Conservation (phyloP, 352 stramenopile genomes). For the Sclerospora graminicola region DNA sequence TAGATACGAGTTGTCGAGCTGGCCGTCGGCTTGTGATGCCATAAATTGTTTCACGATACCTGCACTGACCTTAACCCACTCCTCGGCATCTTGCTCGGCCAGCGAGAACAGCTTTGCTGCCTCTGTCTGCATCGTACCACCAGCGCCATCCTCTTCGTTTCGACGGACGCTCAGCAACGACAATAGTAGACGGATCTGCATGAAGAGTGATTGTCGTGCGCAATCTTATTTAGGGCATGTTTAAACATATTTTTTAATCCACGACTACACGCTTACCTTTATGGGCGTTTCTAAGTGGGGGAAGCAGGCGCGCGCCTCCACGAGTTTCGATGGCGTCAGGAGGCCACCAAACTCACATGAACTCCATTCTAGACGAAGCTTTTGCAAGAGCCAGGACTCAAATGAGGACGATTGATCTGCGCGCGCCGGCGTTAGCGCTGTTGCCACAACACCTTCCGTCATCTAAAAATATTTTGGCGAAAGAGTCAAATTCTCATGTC, state of each 20-base stretch:
- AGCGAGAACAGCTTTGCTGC: slow-evolving; percentile 39
- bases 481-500: too few relatives aligned
- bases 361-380: slow-evolving; percentile 68
- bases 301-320: slow-evolving; percentile 49
- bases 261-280: slow-evolving; percentile 30
- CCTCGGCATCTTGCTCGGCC: slow-evolving; percentile 49
- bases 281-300: slow-evolving; percentile 48
- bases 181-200: slow-evolving; percentile 46
- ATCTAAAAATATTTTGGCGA: too few relatives aligned
- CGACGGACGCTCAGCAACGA: slow-evolving; percentile 50
- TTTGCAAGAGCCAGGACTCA: slow-evolving; percentile 66
- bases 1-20: slow-evolving; percentile 47
- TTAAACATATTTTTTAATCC: background rate
- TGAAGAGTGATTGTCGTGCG: too few relatives aligned
- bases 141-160: slow-evolving; percentile 31
- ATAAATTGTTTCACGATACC: slow-evolving; percentile 67
- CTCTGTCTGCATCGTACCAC: slow-evolving; percentile 26
- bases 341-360: slow-evolving; percentile 53
- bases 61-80: slow-evolving; percentile 59
- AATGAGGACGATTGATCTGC: slow-evolving; percentile 15
- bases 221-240: background rate
- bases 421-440: slow-evolving; percentile 9
- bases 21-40: slow-evolving; percentile 30
- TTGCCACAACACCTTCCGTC: slow-evolving; percentile 1
- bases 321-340: slow-evolving; percentile 47